A percentile compares a stretch with the other conserved stretches of the same genome.
These are phyloP conservation scores for Ustilago lituana DNA, from an alignment of 1,284 basidiomycete species.

Conservation along the genomic window DNA sequence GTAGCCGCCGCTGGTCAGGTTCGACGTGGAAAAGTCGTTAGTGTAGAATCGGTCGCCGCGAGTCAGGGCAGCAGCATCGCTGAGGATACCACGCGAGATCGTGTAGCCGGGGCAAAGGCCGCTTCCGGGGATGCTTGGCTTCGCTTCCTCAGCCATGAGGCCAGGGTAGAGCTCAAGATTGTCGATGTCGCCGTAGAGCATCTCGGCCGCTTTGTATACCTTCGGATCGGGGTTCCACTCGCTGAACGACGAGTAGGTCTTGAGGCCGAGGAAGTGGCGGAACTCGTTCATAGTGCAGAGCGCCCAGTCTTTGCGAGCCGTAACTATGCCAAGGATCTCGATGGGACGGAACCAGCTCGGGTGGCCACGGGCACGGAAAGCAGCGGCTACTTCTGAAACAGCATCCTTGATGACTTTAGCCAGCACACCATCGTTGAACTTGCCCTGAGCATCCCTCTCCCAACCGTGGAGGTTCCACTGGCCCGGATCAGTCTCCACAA, in stretches of 20 bases:
- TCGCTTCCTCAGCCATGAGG: slow-evolving; percentile 75
- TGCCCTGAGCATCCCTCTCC: slow-evolving; percentile 74
- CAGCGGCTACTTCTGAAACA: slow-evolving; percentile 74
- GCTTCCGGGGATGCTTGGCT: slow-evolving; percentile 79
- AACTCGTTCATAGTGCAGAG: slow-evolving; percentile 87
- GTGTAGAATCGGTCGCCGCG: slow-evolving; percentile 85
- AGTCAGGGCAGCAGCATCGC: slow-evolving; percentile 85
- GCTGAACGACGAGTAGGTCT: slow-evolving; percentile 68
- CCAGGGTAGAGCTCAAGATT: slow-evolving; percentile 79
- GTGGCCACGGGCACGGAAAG: slow-evolving; percentile 81
- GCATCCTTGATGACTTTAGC: slow-evolving; percentile 69
- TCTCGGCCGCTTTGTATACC: slow-evolving; percentile 78
- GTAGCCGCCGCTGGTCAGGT: slow-evolving; percentile 73
- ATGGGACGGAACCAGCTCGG: slow-evolving; percentile 79
- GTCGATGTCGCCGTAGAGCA: slow-evolving; percentile 72
- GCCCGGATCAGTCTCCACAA: slow-evolving; percentile 62
- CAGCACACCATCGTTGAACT: slow-evolving; percentile 78
- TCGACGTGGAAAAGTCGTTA: slow-evolving; percentile 79
- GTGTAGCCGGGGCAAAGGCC: slow-evolving; percentile 83
- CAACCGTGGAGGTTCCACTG: slow-evolving; percentile 76
- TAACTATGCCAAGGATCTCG: slow-evolving; percentile 83
- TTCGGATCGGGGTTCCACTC: slow-evolving; percentile 84
- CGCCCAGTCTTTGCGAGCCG: slow-evolving; percentile 78
- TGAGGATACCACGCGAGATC: slow-evolving; percentile 83
- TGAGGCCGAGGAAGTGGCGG: slow-evolving; percentile 69